A percentile compares a stretch with the other conserved stretches of the same genome.
phyloP scores from a whole-genome alignment of 1,139 yeast species.

The Petasospora fabianii region DNA sequence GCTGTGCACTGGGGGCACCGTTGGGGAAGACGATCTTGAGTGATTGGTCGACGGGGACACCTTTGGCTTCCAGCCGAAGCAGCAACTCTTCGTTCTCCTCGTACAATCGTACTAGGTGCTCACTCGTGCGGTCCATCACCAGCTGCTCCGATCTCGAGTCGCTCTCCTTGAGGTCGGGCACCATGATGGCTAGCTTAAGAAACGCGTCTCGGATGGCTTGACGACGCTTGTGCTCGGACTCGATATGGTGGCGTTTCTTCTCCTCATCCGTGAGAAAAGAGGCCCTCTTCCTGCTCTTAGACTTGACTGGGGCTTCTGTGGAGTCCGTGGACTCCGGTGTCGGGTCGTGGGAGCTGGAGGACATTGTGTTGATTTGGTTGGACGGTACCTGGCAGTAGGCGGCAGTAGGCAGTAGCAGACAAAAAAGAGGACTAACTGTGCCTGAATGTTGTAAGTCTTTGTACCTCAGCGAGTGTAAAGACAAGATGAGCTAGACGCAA shows the following conservation, averaged over 20 bases:
- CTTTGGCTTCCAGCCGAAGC: constrained; percentile 8
- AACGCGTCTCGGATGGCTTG: constrained; percentile 46
- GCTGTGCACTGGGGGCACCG: constrained; percentile 1
- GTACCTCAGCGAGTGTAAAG: no score
- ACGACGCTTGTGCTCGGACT: constrained; percentile 47
- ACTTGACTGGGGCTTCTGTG: constrained; percentile 1
- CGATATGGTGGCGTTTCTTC: constrained; percentile 40
- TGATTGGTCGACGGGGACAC: constrained; percentile 6
- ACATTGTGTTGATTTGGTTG: no score
- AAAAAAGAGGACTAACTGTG: no score
- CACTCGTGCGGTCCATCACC: constrained; percentile 20
- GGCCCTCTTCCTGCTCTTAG: constrained; percentile 16
- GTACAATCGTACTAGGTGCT: constrained; percentile 15
- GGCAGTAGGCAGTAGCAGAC: no score
- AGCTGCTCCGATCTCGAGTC: constrained; percentile 25
- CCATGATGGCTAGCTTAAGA: constrained; percentile 36
- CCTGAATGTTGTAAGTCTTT: no score
- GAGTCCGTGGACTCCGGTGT: no score
- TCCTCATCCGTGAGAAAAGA: constrained; percentile 23
- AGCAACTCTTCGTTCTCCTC: constrained; percentile 17
- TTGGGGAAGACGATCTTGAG: constrained; percentile 10
- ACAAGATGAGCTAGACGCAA: no score
- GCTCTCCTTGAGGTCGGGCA: constrained; percentile 35
- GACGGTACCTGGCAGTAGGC: no score
- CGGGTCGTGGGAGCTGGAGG: no score